Percentiles rank a stretch among this genome's conserved stretches.
These are phyloP conservation scores for Arabis hirsuta DNA, from an alignment of 345 rosid genomes.

Conservation along the genomic window DNA sequence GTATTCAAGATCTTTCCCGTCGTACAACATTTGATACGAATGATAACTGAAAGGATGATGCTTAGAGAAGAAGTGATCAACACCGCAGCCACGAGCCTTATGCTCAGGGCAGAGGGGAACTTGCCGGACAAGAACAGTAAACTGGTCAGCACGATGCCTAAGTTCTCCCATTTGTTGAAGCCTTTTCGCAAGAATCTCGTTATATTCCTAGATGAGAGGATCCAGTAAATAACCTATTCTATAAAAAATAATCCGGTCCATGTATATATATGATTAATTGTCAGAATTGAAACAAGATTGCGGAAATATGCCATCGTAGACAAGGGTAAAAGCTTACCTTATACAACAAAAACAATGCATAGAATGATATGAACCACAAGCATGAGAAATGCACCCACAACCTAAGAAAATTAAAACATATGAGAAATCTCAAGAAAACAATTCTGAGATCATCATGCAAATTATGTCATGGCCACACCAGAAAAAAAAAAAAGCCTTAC, in stretches of 20 bases:
- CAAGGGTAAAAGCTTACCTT: constrained; percentile 52
- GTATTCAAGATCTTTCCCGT: constrained; percentile 62
- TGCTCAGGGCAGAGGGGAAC: constrained; percentile 73
- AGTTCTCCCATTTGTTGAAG: constrained; percentile 57
- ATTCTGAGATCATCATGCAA: not conserved
- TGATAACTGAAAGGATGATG: constrained; percentile 63
- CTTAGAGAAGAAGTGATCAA: constrained; percentile 83
- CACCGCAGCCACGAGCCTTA: constrained; percentile 58
- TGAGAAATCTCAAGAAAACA: constrained; percentile 18
- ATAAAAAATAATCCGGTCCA: constrained; percentile 33
- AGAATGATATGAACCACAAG: constrained; percentile 78
- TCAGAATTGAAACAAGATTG: constrained; percentile 12
- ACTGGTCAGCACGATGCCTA: constrained; percentile 74
- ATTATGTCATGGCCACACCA: not conserved
- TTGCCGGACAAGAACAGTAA: constrained; percentile 74
- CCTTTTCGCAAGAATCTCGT: constrained; percentile 64
- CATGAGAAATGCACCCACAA: constrained; percentile 92
- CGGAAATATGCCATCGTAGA: constrained; percentile 4
- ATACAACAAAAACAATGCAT: constrained; percentile 66
- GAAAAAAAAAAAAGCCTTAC: constrained; percentile 36
- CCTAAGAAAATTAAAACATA: constrained; percentile 47
- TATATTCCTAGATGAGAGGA: constrained; percentile 69
- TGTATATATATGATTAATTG: constrained; percentile 19
- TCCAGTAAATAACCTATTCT: constrained; percentile 45
- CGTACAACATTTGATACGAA: constrained; percentile 72